Percentiles rank a stretch among this genome's conserved stretches.
Evolutionary conservation across 1,284 basidiomycete genomes (phyloP).

Genomic region (Ceratobasidium sp.): DNA sequence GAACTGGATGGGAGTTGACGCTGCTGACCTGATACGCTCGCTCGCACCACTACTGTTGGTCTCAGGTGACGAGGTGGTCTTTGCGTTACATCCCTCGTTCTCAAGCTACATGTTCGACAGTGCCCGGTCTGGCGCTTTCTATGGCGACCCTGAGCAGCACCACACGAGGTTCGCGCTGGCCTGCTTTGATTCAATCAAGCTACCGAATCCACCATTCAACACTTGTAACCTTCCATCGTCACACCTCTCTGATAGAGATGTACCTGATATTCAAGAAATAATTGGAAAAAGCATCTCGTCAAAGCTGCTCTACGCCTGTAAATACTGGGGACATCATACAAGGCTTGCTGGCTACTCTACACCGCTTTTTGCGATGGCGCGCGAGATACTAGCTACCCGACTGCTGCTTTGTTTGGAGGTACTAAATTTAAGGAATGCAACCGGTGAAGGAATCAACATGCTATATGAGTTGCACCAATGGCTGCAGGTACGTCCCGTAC

Average conservation of each 20-base stretch:
- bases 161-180: background rate
- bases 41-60: too few relatives aligned
- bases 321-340: background rate
- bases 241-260: background rate
- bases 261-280: background rate
- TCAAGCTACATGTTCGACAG: background rate
- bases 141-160: background rate
- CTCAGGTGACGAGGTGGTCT: too few relatives aligned
- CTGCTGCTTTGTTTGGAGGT: conserved; percentile 24
- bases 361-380: background rate
- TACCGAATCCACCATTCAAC: background rate
- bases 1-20: too few relatives aligned
- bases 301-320: conserved; percentile 3
- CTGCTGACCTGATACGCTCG: too few relatives aligned
- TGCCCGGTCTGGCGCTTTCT: background rate
- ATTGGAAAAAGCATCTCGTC: background rate
- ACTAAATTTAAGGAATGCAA: background rate
- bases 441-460: background rate
- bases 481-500: background rate
- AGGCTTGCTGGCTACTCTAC: background rate
- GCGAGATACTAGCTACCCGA: background rate
- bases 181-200: background rate
- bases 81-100: too few relatives aligned
- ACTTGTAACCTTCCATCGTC: conserved; percentile 11
- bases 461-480: background rate